Base-by-base conservation (phyloP, 345 rosid species). In the Populus ilicifolia region DNA sequence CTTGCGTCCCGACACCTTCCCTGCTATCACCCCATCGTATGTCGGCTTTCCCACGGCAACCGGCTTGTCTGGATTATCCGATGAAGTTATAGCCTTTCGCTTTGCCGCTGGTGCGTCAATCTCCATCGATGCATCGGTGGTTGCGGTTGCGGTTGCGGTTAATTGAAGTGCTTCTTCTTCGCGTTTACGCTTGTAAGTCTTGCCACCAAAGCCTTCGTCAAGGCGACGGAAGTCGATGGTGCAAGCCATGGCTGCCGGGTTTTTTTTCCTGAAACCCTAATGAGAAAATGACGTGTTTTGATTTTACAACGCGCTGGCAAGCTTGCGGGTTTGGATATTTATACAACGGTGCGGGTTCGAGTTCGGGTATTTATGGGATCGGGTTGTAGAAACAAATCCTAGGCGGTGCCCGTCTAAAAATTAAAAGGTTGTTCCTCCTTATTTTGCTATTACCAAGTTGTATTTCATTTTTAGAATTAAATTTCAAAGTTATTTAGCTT, bases 181-280 rank as follows among this genome's bases (percentile, higher is more conserved):
- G 65, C 98, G 92, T 79, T 93, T 95, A 2, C 99, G 82, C 86
- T 95, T 95, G 90, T 79, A 81, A 79, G 98, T 95, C 62, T 95
- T 93, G 6, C 99, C 99, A 80, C 98, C 98, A 83, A 95, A 95
- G 65, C 98, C 98, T 79, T 93, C 99, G 78, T 95, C 99, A 0
- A 93, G 91, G 82, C 80, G 38, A 52, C 99, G 89, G 79, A 95
- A 90, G 83, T 95, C 99, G 35, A 92, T 81, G 7, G 96, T 92
- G 89, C 97, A 90, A 21, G 98, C 99, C 98, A 95, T 94, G 56
- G 63, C 29, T 50, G 27, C 44, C 3, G 30, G 33, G 36, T 7
- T 2, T 25, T 12, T 5, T 71, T 71, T 1, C 8, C 5, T 46
- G 16, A 21, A 21, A 54, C 61, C 61, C 61, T 54, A 54, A 54